phyloP scores from a whole-genome alignment of 495 filamentous ascomycete species.

The Penicillium chermesinum region DNA sequence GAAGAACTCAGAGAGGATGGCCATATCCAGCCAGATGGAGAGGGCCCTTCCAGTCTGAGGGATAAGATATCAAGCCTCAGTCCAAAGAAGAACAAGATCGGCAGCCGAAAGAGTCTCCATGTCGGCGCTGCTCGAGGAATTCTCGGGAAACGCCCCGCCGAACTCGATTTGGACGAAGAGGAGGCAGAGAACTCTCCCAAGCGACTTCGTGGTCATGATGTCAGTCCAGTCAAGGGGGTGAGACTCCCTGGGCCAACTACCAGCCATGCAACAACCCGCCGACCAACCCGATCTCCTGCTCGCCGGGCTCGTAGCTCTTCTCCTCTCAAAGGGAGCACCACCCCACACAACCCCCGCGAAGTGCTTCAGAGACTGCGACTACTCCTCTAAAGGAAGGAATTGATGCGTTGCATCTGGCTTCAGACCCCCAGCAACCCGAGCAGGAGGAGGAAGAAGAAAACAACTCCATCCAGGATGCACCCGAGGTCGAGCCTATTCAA shows the following conservation, averaged over 20 bases:
- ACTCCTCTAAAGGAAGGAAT: constrained; percentile 25
- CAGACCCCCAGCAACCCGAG: constrained; percentile 17
- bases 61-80: constrained; percentile 74
- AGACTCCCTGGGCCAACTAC: constrained; percentile 60
- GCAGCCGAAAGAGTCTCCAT: constrained; percentile 69
- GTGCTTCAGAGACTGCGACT: constrained; percentile 11
- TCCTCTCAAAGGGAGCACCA: constrained; percentile 31
- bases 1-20: constrained; percentile 60
- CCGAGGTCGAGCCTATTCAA: constrained; percentile 64
- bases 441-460: constrained; percentile 16
- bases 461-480: constrained; percentile 14
- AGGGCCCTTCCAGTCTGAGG: constrained; percentile 59
- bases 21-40: constrained; percentile 49
- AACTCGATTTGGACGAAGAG: constrained; percentile 66
- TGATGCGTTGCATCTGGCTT: constrained; percentile 20
- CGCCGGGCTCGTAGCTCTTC: constrained; percentile 32
- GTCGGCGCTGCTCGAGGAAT: constrained; percentile 70
- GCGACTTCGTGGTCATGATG: constrained; percentile 62
- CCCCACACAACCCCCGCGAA: constrained; percentile 28
- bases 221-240: constrained; percentile 73
- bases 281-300: constrained; percentile 47
- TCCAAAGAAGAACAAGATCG: constrained; percentile 65
- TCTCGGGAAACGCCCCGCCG: constrained; percentile 67
- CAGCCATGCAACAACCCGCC: constrained; percentile 57
- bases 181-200: constrained; percentile 60